These are phyloP conservation scores for Spatholobus suberectus DNA, from an alignment of 306 rosid species.

Conservation along the genomic window DNA sequence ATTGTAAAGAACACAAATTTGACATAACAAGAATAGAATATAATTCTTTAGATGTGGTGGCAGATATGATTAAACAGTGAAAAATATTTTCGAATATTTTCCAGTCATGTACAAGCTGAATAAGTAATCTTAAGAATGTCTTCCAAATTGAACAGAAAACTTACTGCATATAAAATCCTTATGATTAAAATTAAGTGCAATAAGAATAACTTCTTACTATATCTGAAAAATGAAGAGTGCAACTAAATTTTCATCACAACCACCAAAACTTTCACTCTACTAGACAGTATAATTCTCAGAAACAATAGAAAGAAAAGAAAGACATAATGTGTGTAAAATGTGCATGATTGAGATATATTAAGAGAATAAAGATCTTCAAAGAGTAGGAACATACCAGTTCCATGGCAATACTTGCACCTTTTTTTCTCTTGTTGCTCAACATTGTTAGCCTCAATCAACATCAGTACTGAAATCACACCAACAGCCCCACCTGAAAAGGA, in stretches of 20 bases:
- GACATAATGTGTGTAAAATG: neutral
- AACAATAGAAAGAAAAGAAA: neutral
- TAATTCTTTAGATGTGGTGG: neutral
- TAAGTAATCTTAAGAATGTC: neutral
- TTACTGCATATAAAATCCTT: neutral
- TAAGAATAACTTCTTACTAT: neutral
- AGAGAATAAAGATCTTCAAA: constrained; percentile 24
- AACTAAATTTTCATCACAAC: neutral
- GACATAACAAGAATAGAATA: constrained; percentile 22
- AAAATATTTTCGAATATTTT: constrained; percentile 1
- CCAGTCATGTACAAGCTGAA: constrained; percentile 9
- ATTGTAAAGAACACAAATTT: neutral
- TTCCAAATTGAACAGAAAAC: constrained; percentile 2
- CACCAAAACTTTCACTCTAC: neutral
- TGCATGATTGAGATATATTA: constrained; percentile 19
- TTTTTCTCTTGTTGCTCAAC: constrained; percentile 95
- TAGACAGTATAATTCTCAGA: neutral
- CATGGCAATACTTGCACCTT: constrained; percentile 90
- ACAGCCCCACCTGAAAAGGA: constrained; percentile 98
- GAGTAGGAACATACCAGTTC: constrained; percentile 67
- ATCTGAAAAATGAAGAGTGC: neutral
- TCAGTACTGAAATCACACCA: constrained; percentile 92
- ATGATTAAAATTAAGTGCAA: neutral
- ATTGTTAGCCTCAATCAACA: constrained; percentile 91
- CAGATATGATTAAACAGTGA: neutral